phyloP scores from a whole-genome alignment of 352 stramenopile genomes.

The Aphanomyces invadans region DNA sequence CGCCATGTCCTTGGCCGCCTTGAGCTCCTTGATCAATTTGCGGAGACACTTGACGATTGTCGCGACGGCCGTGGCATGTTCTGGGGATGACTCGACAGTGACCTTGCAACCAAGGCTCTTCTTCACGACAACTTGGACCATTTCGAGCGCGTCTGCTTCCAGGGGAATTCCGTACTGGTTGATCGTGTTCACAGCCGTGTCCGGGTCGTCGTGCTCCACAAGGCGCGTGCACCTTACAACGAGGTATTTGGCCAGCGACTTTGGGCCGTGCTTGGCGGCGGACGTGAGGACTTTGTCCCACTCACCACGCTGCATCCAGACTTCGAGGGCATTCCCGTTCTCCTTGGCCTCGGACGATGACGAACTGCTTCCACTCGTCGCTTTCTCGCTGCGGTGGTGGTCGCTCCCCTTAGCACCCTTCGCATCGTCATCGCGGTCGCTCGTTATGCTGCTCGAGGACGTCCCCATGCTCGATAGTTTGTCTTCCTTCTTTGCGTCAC shows the following conservation, averaged over 20 bases:
- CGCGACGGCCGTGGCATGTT: conserved; percentile 39
- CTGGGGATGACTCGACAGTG: conserved; percentile 34
- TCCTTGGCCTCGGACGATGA: conserved; percentile 48
- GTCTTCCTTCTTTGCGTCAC: not conserved
- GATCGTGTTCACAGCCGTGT: conserved; percentile 71
- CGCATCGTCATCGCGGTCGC: not conserved
- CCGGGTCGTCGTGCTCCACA: conserved; percentile 60
- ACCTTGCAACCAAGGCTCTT: conserved; percentile 47
- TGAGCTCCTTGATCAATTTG: conserved; percentile 67
- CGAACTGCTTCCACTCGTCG: too few relatives aligned
- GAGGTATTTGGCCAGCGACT: conserved; percentile 82
- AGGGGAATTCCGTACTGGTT: conserved; percentile 71
- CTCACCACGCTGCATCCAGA: conserved; percentile 88
- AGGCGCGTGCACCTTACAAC: conserved; percentile 61
- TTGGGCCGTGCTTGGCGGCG: conserved; percentile 61
- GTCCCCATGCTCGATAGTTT: not conserved
- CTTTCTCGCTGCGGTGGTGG: conserved; percentile 21
- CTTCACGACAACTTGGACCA: conserved; percentile 44
- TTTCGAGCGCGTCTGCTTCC: conserved; percentile 43
- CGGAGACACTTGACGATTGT: conserved; percentile 59
- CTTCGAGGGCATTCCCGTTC: conserved; percentile 54
- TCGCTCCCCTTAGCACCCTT: conserved; percentile 13
- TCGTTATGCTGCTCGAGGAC: not conserved
- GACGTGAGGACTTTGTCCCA: conserved; percentile 90
- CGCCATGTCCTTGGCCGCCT: conserved; percentile 45